Base-by-base conservation (phyloP, 2,329 filamentous ascomycete genomes). In the Epichloe sp. region DNA sequence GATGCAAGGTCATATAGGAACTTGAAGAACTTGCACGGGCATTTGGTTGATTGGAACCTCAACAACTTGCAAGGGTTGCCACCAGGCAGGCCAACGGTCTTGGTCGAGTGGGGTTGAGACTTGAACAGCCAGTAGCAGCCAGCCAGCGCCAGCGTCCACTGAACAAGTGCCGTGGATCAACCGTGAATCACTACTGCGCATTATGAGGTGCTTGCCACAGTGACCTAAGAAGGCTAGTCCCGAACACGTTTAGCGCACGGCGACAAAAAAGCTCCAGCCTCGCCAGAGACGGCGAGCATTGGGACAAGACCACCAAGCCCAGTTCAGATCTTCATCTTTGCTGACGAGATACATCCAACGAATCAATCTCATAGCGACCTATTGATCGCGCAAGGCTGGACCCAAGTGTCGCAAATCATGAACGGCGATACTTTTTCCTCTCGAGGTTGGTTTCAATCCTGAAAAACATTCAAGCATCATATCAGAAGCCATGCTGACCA, bases 361-460 rank as follows among this genome's bases (percentile, higher is more conserved):
- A 34, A 53, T 48, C 47, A 47, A 46, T 43, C 44, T 19, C 38
- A 17, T 38, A 50, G 47, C 51, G 52, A 48, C 47, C 41, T 49
- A 26, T 36, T 52, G 48, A 52, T 50, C 50, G 49, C 51, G 55
- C 48, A 44, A 19, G 35, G 48, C 53, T 53, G 47, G 46, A 51
- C 51, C 42, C 44, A 48, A 45, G 26, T 54, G 55, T 56, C 55
- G 46, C 45, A 17, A 51, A 80, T 54, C 54, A 93, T 93, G 87
- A 91, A 91, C 84, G 86, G 86, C 65, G 86, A 91, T 68, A 84
- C 76, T 67, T 91, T 90, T 69, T 81, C 82, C 64, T 82, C 85
- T 60, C 80, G 86, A 80, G 73, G 64, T 59, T 58, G 51, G 62
- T 65, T 68, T 65, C 11, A 17, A 26, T 19, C 19, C 11, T 15